These are phyloP conservation scores for Chaetomiaceae sp. DNA, from an alignment of 2,329 filamentous ascomycete genomes.

Conservation along the genomic window DNA sequence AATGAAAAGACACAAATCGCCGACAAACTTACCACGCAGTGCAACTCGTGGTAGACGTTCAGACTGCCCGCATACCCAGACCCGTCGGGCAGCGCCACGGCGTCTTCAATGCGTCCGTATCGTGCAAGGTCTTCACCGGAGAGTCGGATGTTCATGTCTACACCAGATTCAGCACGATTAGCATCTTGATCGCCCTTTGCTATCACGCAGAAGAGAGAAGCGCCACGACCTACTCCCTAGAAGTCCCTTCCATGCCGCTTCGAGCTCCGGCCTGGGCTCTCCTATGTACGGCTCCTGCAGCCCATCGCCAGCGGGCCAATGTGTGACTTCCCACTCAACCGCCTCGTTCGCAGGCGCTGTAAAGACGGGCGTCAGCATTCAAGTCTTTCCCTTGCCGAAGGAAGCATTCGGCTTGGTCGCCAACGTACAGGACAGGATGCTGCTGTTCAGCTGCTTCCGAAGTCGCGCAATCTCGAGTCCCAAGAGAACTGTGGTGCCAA, in stretches of 20 bases:
- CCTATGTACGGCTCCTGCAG: not conserved
- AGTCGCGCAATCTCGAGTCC: too few relatives aligned
- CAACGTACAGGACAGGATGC: not conserved
- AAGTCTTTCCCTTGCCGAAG: not conserved
- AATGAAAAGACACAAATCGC: too few relatives aligned
- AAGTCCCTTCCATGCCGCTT: not conserved
- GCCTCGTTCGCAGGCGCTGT: not conserved
- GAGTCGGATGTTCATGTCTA: not conserved
- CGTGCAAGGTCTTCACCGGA: not conserved
- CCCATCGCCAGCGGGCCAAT: not conserved
- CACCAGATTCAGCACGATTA: not conserved
- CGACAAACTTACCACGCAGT: not conserved
- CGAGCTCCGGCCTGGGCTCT: not conserved
- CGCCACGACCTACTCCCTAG: not conserved
- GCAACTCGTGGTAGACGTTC: not conserved
- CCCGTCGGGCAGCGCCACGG: not conserved
- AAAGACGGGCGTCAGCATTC: not conserved
- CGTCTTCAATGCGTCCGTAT: not conserved
- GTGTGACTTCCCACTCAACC: not conserved
- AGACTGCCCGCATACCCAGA: not conserved
- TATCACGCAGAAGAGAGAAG: not conserved
- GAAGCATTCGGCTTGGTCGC: not conserved
- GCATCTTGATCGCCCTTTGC: not conserved
- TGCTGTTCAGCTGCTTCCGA: too few relatives aligned
- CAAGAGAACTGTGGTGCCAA: too few relatives aligned